Evolutionary conservation across 2,329 filamentous ascomycete species (phyloP), one percentile per base, ranked within the genome.

Genomic region (Exophiala bonariae): DNA sequence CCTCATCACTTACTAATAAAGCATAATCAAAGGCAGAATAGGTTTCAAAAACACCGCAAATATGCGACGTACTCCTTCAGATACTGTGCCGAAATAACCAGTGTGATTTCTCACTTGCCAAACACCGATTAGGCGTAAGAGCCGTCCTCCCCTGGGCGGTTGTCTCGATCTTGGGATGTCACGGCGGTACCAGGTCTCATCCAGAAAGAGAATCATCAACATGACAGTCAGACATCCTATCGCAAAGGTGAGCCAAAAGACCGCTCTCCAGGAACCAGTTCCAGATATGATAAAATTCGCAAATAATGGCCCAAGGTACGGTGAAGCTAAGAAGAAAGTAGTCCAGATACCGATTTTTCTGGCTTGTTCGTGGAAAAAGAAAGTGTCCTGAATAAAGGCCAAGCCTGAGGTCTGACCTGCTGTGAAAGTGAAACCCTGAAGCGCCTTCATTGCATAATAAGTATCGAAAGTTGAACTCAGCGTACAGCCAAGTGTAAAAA

Each of bases 391-490:
- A 47, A 73, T 67, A 53, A 66, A 70, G 63, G 68, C 67, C 14
- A 73, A 60, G 3, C 67, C 69, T 20, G 63, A 63, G 1, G 59
- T 65, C 52, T 72, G 68, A 0, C 63, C 62, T 2, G 68, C 65
- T 4, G 61, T 68, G 2, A 60, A 65, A 51, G 70, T 69, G 55
- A 73, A 66, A 4, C 69, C 72, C 35, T 72, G 69, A 3, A 74
- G 55, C 13, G 70, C 67, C 0, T 70, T 61, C 0, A 66, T 62
- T n/a, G 68, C 68, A 56, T 69, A 64, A 53, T 66, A 71, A 0
- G 58, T 59, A n/a, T 66, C 50, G 41, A 69, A 72, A 1, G 44
- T 59, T 1, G 54, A 54, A 1, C 68, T 59, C 10, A 52, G 62
- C 5, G 65, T 63, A 40, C 61, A 67, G 58, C 69, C 67, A 8